Base-by-base conservation (phyloP, 2,329 filamentous ascomycete genomes). In the Metarhizium album region DNA sequence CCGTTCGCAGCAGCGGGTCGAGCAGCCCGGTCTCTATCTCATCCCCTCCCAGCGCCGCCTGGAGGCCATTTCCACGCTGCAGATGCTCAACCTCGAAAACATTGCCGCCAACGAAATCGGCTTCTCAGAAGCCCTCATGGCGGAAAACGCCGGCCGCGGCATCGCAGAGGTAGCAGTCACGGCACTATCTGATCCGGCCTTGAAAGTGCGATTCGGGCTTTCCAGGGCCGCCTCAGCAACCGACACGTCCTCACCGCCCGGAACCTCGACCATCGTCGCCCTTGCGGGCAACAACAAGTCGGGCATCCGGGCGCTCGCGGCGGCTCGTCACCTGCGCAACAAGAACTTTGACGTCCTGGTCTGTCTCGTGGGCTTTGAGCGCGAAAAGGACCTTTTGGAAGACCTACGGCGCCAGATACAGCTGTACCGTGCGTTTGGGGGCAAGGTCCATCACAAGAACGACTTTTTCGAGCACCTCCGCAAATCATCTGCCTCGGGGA, bases 211-310 rank as follows among this genome's bases (percentile, higher is more conserved):
- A 11, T 70, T 68, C 46, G 64, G 65, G 52, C 66, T 75, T 20
- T 72, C 70, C 45, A 75, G 64, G 46, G 72, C 63, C 8, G 62
- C 60, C 42, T 58, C 61, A 1, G 61, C 62, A 7, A 58, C 61
- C 20, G 63, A 65, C 8, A 59, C 58, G 35, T 48, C 48, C 8
- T 46, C 52, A 11, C 37, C 49, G 3, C 51, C 62, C 40, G 64
- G 53, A 53, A 65, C 59, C 42, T 65, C 67, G 4, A 73, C 74
- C 0, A 70, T 82, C 31, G 82, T 95, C 22, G 80, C 97, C 6
- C 75, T 97, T n/a, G 90, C 88, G 0, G 91, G 93, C n/a, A 97
- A 96, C 66, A 91, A 95, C 67, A 89, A 89, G 57, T 90, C 85
- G 1, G 90, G 91, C 38, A 84, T 87, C 37, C 79, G 91, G 52